Evolutionary conservation across 1,284 basidiomycete species (phyloP), one percentile per base, ranked within the genome.

Genomic region (Neonothopanus nambi): DNA sequence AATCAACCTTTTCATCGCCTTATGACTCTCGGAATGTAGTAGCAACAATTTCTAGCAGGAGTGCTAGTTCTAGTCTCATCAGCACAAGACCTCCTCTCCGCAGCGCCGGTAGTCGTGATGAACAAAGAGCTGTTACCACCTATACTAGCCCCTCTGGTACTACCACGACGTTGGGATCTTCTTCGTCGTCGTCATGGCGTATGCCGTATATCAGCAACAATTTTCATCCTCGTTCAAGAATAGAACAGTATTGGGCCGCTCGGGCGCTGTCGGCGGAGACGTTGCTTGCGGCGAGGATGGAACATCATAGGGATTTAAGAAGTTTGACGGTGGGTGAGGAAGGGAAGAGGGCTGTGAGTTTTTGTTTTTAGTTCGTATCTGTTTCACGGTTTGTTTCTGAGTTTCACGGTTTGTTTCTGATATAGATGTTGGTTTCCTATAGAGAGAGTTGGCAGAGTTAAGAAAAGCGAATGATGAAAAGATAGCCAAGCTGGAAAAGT

Each of bases 241-340:
- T 65, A 1, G 81, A 81, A 55, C 80, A 78, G 55, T 85, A 85
- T 61, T 87, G 85, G 85, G 80, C 80, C 15, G 67, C 77, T 17
- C 78, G 85, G 2, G 84, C 85, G 0, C 57, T 84, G 20, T 75
- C 78, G 3, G 85, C 84, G 1, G 85, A 87, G 61, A 75, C 80
- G 0, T 62, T 84, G 28, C 70, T 87, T 3, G 66, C 71, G 0
- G 77, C 75, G 15, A 73, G 72, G 37, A 67, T 70, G 26, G 65
- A 59, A n/a, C 80, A 84, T 60, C 71, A 76, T 35, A 62, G 63
- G 7, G 81, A 85, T 48, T 61, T 84, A 15, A 69, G 65, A 49
- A 65, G 63, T 15, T 51, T 81, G 44, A 66, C 72, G 37, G 61
- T 67, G 15, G 59, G 56, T 1, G 74, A 79, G 55, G 79, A 80